phyloP scores from a whole-genome alignment of 2,329 filamentous ascomycete species.

The Coniochaeta sp. region DNA sequence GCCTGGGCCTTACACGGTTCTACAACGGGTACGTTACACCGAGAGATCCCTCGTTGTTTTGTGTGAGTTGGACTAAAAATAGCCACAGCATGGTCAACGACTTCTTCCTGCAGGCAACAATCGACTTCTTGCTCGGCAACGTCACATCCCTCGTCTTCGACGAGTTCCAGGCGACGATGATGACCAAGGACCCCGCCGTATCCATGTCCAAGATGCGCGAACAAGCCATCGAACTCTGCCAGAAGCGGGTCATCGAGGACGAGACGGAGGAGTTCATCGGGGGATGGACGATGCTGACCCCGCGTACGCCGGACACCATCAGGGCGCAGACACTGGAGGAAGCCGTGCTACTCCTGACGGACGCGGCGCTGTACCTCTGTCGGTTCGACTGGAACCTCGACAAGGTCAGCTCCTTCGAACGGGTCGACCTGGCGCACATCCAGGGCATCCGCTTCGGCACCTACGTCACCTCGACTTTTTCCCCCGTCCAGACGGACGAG shows the following conservation, averaged over 20 bases:
- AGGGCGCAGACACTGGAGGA: conserved; percentile 75
- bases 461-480: conserved; percentile 86
- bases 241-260: conserved; percentile 78
- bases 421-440: conserved; percentile 70
- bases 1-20: conserved; percentile 73
- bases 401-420: conserved; percentile 88
- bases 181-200: conserved; percentile 83
- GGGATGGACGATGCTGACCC: conserved; percentile 83
- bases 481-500: conserved; percentile 68
- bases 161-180: conserved; percentile 91
- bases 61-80: conserved; percentile 4
- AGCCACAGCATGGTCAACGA: conserved; percentile 83
- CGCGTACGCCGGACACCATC: conserved; percentile 62
- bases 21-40: conserved; percentile 50
- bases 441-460: conserved; percentile 69
- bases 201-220: conserved; percentile 79
- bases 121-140: conserved; percentile 89
- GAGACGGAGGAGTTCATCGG: conserved; percentile 78
- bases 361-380: conserved; percentile 79
- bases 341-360: conserved; percentile 78
- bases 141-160: conserved; percentile 80
- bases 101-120: conserved; percentile 91
- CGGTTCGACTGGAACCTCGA: conserved; percentile 92
- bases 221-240: conserved; percentile 82
- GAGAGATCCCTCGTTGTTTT: not conserved